Evolutionary conservation across 2,329 filamentous ascomycete genomes (phyloP).

Genomic region (Colletotrichum paranaense): DNA sequence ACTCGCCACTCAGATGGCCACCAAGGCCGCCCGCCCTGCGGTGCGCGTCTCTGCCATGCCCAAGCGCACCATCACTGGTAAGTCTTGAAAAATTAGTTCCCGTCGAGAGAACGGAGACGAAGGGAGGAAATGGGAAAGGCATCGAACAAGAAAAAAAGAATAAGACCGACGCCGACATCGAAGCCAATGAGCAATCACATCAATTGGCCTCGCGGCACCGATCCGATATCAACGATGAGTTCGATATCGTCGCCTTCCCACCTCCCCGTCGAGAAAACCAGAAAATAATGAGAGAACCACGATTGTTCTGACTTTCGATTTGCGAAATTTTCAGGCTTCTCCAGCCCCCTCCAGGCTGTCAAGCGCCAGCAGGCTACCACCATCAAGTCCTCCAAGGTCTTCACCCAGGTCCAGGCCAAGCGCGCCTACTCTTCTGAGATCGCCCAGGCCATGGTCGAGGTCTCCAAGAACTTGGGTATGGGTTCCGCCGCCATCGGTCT

Average conservation of each 20-base stretch:
- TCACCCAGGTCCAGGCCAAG: conserved; percentile 68
- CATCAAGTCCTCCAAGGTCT: conserved; percentile 75
- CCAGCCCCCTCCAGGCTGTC: conserved; percentile 76
- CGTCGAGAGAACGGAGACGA: conserved; percentile 12
- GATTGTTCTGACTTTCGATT: conserved; percentile 45
- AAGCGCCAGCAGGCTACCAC: conserved; percentile 78
- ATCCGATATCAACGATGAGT: conserved; percentile 27
- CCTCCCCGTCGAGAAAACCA: conserved; percentile 6
- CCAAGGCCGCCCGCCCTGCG: conserved; percentile 83
- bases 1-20: conserved; percentile 78
- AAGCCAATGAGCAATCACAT: conserved; percentile 34
- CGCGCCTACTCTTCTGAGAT: conserved; percentile 90
- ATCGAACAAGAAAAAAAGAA: not conserved
- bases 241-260: conserved; percentile 23
- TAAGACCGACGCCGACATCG: conserved; percentile 13
- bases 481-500: conserved; percentile 91
- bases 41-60: conserved; percentile 73
- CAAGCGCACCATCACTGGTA: conserved; percentile 83
- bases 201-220: conserved; percentile 44
- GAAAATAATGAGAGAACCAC: not conserved
- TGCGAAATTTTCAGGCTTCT: conserved; percentile 57
- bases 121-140: not conserved
- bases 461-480: conserved; percentile 92
- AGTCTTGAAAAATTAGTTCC: conserved; percentile 47
- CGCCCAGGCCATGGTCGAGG: conserved; percentile 88